Conservation (phyloP, 169 alveolate species). For the Eimeria necatrix region DNA sequence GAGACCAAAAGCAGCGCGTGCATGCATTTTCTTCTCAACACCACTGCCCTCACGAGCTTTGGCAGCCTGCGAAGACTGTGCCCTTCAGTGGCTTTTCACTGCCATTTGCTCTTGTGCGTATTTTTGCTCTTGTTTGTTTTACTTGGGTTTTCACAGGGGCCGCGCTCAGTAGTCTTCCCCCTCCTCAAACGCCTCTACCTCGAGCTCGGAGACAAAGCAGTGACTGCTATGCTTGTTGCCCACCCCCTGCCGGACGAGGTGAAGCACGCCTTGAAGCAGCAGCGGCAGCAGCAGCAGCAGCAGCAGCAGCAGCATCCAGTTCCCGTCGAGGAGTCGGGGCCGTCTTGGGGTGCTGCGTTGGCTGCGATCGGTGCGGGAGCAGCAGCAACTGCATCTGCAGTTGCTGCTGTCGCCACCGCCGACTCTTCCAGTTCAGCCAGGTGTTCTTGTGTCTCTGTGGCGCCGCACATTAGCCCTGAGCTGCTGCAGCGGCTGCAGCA, state of each 20-base stretch:
- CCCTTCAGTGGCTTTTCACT: no score
- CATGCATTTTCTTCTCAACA: no score
- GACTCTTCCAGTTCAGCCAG: not conserved
- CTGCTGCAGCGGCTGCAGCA: conserved; percentile 70
- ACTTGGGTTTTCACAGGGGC: conserved; percentile 6
- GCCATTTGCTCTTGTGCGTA: no score
- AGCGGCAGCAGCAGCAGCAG: conserved; percentile 31
- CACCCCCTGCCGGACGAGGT: conserved; percentile 74
- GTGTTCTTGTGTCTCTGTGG: conserved; percentile 34
- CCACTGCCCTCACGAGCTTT: no score
- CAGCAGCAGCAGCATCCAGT: not conserved
- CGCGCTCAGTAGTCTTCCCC: conserved; percentile 71
- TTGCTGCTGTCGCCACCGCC: conserved; percentile 28
- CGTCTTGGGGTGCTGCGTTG: conserved; percentile 26
- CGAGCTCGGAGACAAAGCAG: conserved; percentile 60
- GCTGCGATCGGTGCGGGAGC: conserved; percentile 66
- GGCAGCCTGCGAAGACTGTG: no score
- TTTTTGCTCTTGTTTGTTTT: not conserved
- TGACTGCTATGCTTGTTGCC: conserved; percentile 75
- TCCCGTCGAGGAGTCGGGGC: not conserved
- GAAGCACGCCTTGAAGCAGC: conserved; percentile 65
- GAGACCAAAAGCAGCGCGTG: no score
- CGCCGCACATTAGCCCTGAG: conserved; percentile 45
- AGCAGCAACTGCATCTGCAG: conserved; percentile 62
- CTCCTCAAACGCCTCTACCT: conserved; percentile 58